Percentiles rank a stretch among this genome's conserved stretches.
These are phyloP conservation scores for Thyridium curvatum DNA, from an alignment of 2,329 filamentous ascomycete genomes.

Conservation along the genomic window DNA sequence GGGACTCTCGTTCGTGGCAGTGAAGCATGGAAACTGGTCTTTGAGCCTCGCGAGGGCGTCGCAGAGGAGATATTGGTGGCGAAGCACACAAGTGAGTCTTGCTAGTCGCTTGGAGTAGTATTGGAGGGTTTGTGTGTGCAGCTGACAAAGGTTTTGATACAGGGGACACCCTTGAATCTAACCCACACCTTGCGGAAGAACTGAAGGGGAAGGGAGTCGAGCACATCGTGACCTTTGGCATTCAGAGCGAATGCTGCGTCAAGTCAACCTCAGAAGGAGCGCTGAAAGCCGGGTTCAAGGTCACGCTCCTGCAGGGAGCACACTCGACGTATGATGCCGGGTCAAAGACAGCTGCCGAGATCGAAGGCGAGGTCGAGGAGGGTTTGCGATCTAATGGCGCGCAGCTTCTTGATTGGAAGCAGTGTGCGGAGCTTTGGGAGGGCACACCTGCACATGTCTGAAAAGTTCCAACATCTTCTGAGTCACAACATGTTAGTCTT, in stretches of 20 bases:
- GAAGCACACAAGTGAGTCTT: constrained; percentile 18
- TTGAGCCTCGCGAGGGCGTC: constrained; percentile 13
- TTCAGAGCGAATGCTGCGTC: constrained; percentile 25
- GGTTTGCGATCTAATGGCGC: constrained; percentile 13
- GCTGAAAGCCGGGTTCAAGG: constrained; percentile 18
- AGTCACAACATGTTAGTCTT: too few species aligned
- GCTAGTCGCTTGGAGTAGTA: not conserved
- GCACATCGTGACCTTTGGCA: constrained; percentile 18
- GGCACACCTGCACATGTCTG: too few species aligned
- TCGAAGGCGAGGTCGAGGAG: constrained; percentile 19
- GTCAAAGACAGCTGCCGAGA: constrained; percentile 14
- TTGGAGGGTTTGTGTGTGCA: too few species aligned
- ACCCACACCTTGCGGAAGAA: constrained; percentile 16
- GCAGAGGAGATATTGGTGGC: constrained; percentile 15
- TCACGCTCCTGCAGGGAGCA: constrained; percentile 19
- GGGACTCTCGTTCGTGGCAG: constrained; percentile 15
- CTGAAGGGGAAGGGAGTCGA: constrained; percentile 15
- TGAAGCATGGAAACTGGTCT: constrained; percentile 20
- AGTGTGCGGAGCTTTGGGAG: not conserved
- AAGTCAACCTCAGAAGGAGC: constrained; percentile 17
- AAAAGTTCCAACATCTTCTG: too few species aligned
- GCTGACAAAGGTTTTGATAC: not conserved
- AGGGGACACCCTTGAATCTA: constrained; percentile 22
- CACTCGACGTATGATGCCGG: constrained; percentile 21
- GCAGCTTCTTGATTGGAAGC: constrained; percentile 14